Percentiles rank a stretch among this genome's conserved stretches.
phyloP scores from a whole-genome alignment of 2,329 filamentous ascomycete genomes.

The Keithomyces neogunnii region DNA sequence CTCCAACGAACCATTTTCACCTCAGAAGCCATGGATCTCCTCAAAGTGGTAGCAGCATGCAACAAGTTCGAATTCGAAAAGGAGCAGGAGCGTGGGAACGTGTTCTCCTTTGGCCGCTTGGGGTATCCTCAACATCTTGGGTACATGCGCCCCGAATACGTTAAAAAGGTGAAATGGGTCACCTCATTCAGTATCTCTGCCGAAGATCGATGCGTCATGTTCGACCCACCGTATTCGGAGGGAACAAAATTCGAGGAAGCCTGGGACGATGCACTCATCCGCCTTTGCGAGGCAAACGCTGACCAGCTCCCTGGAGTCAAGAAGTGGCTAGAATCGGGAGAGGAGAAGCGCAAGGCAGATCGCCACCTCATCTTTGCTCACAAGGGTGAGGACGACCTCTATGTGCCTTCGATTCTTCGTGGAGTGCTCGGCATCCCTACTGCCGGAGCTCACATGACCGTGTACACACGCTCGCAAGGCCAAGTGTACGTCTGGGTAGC shows the following conservation, averaged over 20 bases:
- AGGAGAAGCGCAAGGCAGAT: constrained; percentile 7
- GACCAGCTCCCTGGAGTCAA: constrained; percentile 16
- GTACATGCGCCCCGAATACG: constrained; percentile 16
- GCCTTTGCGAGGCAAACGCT: constrained; percentile 18
- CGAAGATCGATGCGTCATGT: too few relatives aligned
- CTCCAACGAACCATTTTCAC: not conserved
- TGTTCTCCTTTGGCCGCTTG: constrained; percentile 11
- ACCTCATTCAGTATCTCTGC: constrained; percentile 11
- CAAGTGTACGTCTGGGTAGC: constrained; percentile 26
- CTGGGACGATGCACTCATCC: constrained; percentile 8
- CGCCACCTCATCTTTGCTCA: constrained; percentile 21
- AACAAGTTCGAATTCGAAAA: constrained; percentile 16
- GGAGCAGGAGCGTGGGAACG: constrained; percentile 12
- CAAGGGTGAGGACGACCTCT: constrained; percentile 12
- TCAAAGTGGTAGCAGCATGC: constrained; percentile 14
- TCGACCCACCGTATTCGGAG: not conserved
- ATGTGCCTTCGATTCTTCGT: constrained; percentile 22
- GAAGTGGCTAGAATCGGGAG: constrained; percentile 15
- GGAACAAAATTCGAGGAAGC: not conserved
- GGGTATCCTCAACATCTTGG: constrained; percentile 14
- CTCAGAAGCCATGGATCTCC: constrained; percentile 5
- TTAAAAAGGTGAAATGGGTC: constrained; percentile 13
- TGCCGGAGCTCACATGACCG: constrained; percentile 28
- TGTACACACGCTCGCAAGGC: constrained; percentile 20
- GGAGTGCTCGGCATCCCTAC: constrained; percentile 28